Percentiles rank a stretch among this genome's conserved stretches.
Evolutionary conservation across 2,329 filamentous ascomycete genomes (phyloP).

Genomic region (Monosporascus sp.): DNA sequence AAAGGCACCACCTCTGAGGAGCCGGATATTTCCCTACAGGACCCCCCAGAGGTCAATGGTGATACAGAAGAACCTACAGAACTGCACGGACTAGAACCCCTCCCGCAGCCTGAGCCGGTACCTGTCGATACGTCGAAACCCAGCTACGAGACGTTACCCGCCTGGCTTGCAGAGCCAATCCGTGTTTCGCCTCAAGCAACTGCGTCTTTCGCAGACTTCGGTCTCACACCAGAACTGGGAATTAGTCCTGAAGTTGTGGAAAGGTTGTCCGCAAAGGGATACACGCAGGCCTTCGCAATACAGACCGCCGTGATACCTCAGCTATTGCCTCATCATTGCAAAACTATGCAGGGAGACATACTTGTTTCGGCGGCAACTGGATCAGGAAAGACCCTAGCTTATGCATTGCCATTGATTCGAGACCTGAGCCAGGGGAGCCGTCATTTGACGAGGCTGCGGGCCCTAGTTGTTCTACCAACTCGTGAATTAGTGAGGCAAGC

Average conservation of each 20-base stretch:
- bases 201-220: constrained; percentile 51
- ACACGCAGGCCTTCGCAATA: constrained; percentile 69
- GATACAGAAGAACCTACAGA: constrained; percentile 24
- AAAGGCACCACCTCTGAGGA: constrained; percentile 22
- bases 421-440: constrained; percentile 57
- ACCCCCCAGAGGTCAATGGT: constrained; percentile 17
- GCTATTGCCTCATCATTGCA: constrained; percentile 58
- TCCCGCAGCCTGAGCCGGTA: constrained; percentile 70
- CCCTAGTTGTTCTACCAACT: constrained; percentile 83
- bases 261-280: constrained; percentile 62
- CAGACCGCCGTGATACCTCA: constrained; percentile 78
- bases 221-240: constrained; percentile 45
- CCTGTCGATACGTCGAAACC: constrained; percentile 53
- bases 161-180: constrained; percentile 76
- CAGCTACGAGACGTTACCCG: constrained; percentile 71
- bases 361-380: constrained; percentile 91
- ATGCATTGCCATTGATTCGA: constrained; percentile 79
- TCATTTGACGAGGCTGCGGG: constrained; percentile 62
- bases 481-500: constrained; percentile 87
- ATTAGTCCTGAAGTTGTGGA: constrained; percentile 56
- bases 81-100: constrained; percentile 69
- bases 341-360: constrained; percentile 66
- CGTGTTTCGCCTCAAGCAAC: constrained; percentile 57
- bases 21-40: constrained; percentile 25
- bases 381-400: constrained; percentile 91